Base-by-base conservation (phyloP, 306 rosid genomes). In the Heteromeles arbutifolia region DNA sequence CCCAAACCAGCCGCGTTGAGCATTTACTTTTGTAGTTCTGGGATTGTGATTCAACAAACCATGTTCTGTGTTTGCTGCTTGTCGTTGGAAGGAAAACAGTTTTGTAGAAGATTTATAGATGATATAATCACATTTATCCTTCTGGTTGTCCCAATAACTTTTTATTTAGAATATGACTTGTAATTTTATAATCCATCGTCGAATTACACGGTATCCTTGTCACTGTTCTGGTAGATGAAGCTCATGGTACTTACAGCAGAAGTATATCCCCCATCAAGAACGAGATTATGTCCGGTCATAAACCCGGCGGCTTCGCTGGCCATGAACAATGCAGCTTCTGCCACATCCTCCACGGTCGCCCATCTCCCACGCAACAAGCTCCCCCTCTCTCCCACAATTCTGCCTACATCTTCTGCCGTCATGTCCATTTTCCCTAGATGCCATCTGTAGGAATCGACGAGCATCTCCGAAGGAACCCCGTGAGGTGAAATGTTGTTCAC, bases 401-500 rank as follows among this genome's bases (percentile, higher is more conserved):
- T 82, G 48, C 77, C 72, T 79, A 91, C 88, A 3, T 84, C 69
- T 34, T 91, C 90, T 6, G 85, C 62, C n/a, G 58, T 82, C 57
- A 89, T 25, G 10, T 83, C 90, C 28, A 11, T 85, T 22, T 66
- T 77, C 73, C 83, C 78, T 22, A 85, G 43, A 32, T n/a, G 79
- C 73, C 21, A 25, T 24, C 81, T 78, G 52, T 15, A 88, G 26
- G 89, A 90, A 43, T 45, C 58, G 0, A 91, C 69, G 17, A 91
- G 90, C 87, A 91, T 93, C 65, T 91, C 90, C 4, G 98, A 82
- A 31, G 97, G 90, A 64, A 93, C 96, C 39, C 97, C 98, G 28
- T 89, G 98, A 3, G 98, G 98, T 0, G 91, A 83, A 24, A 93
- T 74, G 59, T 90, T 76, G 73, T 93, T 91, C 63, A 93, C 96